A percentile compares a stretch with the other conserved stretches of the same genome.
These are phyloP conservation scores for Komagataella pseudopastoris DNA, from an alignment of 805 yeast species.

Conservation along the genomic window DNA sequence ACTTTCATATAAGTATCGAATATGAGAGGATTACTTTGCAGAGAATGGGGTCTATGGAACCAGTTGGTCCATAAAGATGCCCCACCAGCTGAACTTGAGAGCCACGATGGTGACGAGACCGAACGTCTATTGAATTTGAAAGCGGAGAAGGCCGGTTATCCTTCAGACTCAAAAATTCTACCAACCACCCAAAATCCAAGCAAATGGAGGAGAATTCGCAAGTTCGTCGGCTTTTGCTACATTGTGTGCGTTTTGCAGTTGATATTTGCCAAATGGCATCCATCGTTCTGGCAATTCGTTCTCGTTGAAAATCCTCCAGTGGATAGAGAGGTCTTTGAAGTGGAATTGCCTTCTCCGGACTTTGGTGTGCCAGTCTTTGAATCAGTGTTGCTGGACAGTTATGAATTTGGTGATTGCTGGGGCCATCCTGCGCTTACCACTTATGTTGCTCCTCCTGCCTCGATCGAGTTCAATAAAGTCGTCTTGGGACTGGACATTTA, in stretches of 20 bases:
- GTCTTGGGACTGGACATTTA: conserved; percentile 37
- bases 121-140: not conserved
- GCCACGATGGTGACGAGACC: not conserved
- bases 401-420: conserved; percentile 47
- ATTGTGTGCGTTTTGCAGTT: not conserved
- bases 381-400: conserved; percentile 22
- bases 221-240: not conserved
- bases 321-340: conserved; percentile 17
- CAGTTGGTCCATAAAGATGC: conserved; percentile 9
- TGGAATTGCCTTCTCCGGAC: conserved; percentile 14
- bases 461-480: conserved; percentile 32
- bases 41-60: conserved; percentile 22
- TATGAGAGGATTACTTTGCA: conserved; percentile 15
- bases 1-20: not conserved
- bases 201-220: not conserved
- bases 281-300: not conserved
- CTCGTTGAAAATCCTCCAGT: not conserved
- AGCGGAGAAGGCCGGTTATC: not conserved
- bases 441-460: conserved; percentile 31
- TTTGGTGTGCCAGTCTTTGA: conserved; percentile 24
- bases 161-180: not conserved
- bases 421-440: conserved; percentile 33
- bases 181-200: not conserved
- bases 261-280: not conserved
- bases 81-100: not conserved